Evolutionary conservation across 495 filamentous ascomycete species (phyloP), one percentile per base, ranked within the genome.

Genomic region (Beverwykella pulmonaria): DNA sequence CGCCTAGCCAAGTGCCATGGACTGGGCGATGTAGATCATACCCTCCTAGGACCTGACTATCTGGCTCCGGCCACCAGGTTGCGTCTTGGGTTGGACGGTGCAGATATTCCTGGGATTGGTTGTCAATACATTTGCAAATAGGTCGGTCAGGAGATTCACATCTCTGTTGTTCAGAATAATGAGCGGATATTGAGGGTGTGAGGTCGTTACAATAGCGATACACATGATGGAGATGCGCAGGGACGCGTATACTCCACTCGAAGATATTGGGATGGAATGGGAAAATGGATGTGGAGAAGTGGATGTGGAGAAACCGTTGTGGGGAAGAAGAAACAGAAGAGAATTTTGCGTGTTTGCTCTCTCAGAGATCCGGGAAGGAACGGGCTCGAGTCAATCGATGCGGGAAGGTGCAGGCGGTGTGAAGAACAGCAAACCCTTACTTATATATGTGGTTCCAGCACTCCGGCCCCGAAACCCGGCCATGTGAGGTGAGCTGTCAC

Each of bases 121-220:
- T n/a, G 39, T 22, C n/a, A 57, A 22, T 44, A 8, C 9, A 9
- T 59, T 58, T 49, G 23, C 1, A 47, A 44, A 25, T 20, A 23
- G 17, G 41, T 17, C 23, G 29, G 27, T 55, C 44, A 44, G 10
- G 52, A 23, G 48, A 63, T 76, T 68, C 80, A 88, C 93, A 86
- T 99, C 94, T 73, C 94, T 85, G 75, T 99, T 99, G 79, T 92
- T 88, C 75, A 97, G 81, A 53, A 96, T 81, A 71, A 99, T 92
- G 54, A 98, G 81, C 14, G 92, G 85, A 78, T 97, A 99, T 55
- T 85, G 79, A 9, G 95, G 95, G 75, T 99, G 94, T 32, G 90
- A 85, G 3, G 93, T 97, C 39, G 95, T 92, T 49, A 96, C 75
- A 29, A 98, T 81, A 49, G 89, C 89, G 77, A 98, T 98, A 76